Evolutionary conservation across 2,329 filamentous ascomycete species (phyloP).

Genomic region (Didymellaceae sp.): DNA sequence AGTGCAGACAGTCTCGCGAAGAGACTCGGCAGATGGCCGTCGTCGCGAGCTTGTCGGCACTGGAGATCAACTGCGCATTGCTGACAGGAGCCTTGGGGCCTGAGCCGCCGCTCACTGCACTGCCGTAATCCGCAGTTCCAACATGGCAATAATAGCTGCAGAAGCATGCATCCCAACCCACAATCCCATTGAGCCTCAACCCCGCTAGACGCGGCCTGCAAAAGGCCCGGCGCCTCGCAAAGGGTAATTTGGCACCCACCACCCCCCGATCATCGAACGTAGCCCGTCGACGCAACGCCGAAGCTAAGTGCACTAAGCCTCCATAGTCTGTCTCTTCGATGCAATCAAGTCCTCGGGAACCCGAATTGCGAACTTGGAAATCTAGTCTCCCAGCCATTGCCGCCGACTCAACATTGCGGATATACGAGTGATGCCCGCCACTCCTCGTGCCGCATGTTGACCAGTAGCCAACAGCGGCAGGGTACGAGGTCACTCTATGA

Average conservation of each 20-base stretch:
- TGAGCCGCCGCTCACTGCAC: not conserved
- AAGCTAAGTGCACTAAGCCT: conserved; percentile 4
- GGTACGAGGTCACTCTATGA: not conserved
- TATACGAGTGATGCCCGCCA: conserved; percentile 1
- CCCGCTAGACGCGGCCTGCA: conserved; percentile 5
- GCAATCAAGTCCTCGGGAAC: conserved; percentile 1
- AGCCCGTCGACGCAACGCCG: not conserved
- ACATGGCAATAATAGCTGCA: conserved; percentile 5
- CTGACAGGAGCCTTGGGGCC: not conserved
- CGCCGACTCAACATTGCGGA: not conserved
- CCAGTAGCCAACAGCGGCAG: not conserved
- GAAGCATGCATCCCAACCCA: not conserved
- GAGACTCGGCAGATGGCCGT: too few species aligned
- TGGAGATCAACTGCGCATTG: not conserved
- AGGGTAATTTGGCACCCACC: not conserved
- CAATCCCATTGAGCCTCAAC: conserved; percentile 14
- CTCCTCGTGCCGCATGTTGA: not conserved
- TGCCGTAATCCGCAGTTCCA: not conserved
- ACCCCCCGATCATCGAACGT: conserved; percentile 1
- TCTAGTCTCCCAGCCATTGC: not conserved
- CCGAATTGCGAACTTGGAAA: not conserved
- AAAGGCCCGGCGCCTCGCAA: not conserved
- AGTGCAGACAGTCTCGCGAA: too few species aligned
- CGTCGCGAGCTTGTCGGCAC: too few species aligned
- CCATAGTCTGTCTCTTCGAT: not conserved